phyloP scores from a whole-genome alignment of 2,329 filamentous ascomycete species.

The Dothideomycetidae sp. region DNA sequence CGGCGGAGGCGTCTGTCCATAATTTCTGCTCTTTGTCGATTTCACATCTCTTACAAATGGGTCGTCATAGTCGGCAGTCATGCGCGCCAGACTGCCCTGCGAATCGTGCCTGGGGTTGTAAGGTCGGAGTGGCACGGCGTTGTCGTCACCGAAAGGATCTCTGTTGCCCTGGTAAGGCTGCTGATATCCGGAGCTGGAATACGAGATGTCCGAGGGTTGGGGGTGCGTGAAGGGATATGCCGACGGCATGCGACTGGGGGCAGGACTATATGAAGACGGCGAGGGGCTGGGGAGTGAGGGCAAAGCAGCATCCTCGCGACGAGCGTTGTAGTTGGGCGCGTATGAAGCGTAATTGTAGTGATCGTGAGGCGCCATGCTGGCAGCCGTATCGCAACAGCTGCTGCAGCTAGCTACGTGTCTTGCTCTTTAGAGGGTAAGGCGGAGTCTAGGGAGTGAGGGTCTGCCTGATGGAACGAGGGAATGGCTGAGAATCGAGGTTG shows the following conservation, averaged over 20 bases:
- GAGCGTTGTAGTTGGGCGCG: constrained; percentile 30
- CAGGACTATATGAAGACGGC: constrained; percentile 11
- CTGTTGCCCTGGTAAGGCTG: constrained; percentile 17
- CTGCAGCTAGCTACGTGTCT: too few species aligned
- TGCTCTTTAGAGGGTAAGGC: background rate
- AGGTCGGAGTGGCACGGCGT: constrained; percentile 33
- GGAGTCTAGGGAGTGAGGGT: background rate
- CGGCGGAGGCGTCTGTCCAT: constrained; percentile 11
- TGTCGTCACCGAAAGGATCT: constrained; percentile 35
- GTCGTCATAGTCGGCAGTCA: constrained; percentile 28
- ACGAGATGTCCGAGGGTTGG: constrained; percentile 19
- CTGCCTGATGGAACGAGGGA: background rate
- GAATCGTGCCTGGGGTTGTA: constrained; percentile 26
- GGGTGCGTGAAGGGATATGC: constrained; percentile 18
- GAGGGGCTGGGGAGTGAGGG: constrained; percentile 16
- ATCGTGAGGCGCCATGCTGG: constrained; percentile 37
- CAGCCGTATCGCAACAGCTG: constrained; percentile 1
- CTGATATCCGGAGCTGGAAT: constrained; percentile 19
- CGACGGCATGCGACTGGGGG: constrained; percentile 19
- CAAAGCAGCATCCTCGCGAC: constrained; percentile 30
- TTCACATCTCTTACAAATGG: constrained; percentile 25
- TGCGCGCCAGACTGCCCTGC: constrained; percentile 22
- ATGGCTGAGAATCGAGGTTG: too few species aligned
- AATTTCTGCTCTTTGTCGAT: constrained; percentile 13
- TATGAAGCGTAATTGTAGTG: constrained; percentile 37